Base-by-base conservation (phyloP, 352 stramenopile species). In the Lagenidium sp. region DNA sequence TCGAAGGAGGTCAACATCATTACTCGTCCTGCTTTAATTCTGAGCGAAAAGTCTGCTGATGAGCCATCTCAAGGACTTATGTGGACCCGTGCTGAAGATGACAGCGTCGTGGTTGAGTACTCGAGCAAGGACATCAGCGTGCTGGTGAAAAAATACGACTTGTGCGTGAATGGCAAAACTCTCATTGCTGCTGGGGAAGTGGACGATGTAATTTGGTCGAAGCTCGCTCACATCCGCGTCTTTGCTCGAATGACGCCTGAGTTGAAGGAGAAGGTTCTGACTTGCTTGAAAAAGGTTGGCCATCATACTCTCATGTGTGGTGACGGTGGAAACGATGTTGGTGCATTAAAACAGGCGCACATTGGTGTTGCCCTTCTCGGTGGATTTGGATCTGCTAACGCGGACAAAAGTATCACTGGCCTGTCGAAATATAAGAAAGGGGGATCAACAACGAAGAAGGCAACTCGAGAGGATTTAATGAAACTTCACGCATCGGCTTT, bases 281-380 rank as follows among this genome's bases (percentile, higher is more conserved):
- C 87, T 7, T 85, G 83, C 8, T 71, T 98, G n/a, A 98, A 98
- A 70, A 80, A 72, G 15, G 65, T 77, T 23, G 96, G 95, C 0
- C 68, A 87, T 40, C 72, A 88, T 42, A 98, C 93, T 20, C 71
- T 99, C 15, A 99, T 99, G 95, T 99, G 96, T 43, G 96, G 96
- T 45, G 96, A 99, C 51, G 96, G 96, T 43, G 96, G 87, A 12
- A 99, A 99, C 59, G 97, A 99, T 68, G 90, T 98, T 5, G 94
- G 94, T 39, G 92, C 92, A 2, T 60, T 98, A 24, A 97, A 97
- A 61, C 89, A 97, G 52, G 82, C 82, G 21, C 76, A 95, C 44
- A 83, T 95, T 63, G 82, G 82, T 41, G 80, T 94, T 7, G 80
- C 80, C 12, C 34, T 94, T 21, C 56, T 94, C 6, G 77, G 76